These are phyloP conservation scores for Pluteus cervinus DNA, from an alignment of 768 basidiomycete species.

Conservation along the genomic window DNA sequence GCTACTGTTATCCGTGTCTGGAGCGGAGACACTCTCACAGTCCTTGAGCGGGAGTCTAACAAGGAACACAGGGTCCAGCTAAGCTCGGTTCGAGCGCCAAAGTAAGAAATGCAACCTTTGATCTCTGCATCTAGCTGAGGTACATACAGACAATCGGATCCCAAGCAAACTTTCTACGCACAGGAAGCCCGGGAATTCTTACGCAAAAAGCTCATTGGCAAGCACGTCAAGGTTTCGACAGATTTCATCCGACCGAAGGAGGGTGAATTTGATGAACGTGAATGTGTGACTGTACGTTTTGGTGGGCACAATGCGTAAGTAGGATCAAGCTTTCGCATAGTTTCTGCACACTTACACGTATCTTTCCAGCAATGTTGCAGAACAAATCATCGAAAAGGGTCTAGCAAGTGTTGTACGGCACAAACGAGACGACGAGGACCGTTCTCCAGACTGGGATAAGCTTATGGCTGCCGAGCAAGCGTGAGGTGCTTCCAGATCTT, in stretches of 20 bases:
- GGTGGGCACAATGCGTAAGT: constrained; percentile 77
- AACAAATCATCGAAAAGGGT: constrained; percentile 91
- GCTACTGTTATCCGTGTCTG: constrained; percentile 82
- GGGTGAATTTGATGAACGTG: constrained; percentile 90
- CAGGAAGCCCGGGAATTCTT: constrained; percentile 92
- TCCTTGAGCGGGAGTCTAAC: constrained; percentile 62
- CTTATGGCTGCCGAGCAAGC: constrained; percentile 90
- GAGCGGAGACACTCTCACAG: constrained; percentile 88
- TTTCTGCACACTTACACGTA: constrained; percentile 5
- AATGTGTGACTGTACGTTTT: constrained; percentile 85
- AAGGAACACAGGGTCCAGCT: constrained; percentile 83
- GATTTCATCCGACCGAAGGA: constrained; percentile 91
- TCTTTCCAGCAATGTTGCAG: constrained; percentile 74
- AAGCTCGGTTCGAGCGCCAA: constrained; percentile 83
- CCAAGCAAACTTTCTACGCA: constrained; percentile 82
- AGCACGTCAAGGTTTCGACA: constrained; percentile 72
- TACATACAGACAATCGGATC: constrained; percentile 63
- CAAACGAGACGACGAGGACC: constrained; percentile 90
- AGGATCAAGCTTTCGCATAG: neutral
- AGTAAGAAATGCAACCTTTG: constrained; percentile 34
- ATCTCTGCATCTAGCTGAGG: neutral
- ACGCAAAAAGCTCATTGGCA: constrained; percentile 88
- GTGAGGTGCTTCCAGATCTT: constrained; percentile 39
- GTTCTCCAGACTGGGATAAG: constrained; percentile 95
- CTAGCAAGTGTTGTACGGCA: constrained; percentile 87